Evolutionary conservation across 345 rosid species (phyloP).

Genomic region (Gossypium stocksii): DNA sequence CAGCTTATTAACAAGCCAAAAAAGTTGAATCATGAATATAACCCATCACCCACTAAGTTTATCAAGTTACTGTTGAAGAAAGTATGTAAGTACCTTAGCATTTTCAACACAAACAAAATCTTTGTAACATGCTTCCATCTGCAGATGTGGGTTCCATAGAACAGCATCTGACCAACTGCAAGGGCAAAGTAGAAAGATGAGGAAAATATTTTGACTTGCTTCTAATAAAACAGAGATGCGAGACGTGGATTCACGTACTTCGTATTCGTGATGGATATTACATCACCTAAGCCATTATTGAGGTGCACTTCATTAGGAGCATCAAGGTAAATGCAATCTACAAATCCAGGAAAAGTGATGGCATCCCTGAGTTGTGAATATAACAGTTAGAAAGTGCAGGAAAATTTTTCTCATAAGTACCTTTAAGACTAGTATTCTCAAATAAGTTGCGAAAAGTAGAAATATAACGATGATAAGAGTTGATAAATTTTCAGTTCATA

Average conservation of each 20-base stretch:
- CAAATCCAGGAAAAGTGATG: conserved; percentile 83
- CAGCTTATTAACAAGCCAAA: background rate
- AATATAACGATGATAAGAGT: background rate
- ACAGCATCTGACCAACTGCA: conserved; percentile 94
- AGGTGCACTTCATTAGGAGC: conserved; percentile 59
- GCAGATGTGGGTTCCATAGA: conserved; percentile 84
- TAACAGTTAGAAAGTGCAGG: conserved; percentile 24
- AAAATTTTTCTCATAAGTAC: background rate
- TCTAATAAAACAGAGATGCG: background rate
- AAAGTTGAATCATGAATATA: background rate
- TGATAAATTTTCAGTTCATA: no score
- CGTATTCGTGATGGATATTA: conserved; percentile 53
- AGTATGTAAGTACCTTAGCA: conserved; percentile 58
- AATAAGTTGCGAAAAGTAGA: background rate
- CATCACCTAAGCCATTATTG: conserved; percentile 84
- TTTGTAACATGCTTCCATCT: conserved; percentile 92
- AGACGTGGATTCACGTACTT: conserved; percentile 40
- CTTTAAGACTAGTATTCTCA: background rate
- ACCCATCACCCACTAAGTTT: conserved; percentile 5
- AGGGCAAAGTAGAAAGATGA: conserved; percentile 3
- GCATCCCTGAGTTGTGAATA: conserved; percentile 50
- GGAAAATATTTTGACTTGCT: conserved; percentile 1
- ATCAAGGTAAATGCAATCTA: conserved; percentile 78
- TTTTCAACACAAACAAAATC: conserved; percentile 91
- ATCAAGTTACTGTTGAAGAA: background rate